Conservation (phyloP, 768 basidiomycete species). For the Leccinum uliginosum region DNA sequence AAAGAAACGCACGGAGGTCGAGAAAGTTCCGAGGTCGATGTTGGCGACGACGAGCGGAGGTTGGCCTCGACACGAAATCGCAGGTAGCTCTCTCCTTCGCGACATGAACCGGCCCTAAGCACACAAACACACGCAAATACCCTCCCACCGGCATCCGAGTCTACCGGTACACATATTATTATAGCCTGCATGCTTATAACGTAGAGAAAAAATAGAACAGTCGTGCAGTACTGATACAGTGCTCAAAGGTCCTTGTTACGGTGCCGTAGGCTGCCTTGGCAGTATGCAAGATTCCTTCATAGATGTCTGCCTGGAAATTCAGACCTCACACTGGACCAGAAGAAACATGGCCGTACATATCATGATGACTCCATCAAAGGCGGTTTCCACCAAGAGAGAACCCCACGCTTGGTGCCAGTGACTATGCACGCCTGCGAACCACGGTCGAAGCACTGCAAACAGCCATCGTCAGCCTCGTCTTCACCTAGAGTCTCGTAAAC, state of each 20-base stretch:
- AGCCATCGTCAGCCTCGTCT: slow-evolving; percentile 24
- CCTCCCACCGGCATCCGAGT: not conserved
- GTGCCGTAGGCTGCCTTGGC: slow-evolving; percentile 22
- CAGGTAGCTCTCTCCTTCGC: slow-evolving; percentile 17
- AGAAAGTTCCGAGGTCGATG: slow-evolving; percentile 21
- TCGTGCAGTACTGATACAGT: slow-evolving; percentile 32
- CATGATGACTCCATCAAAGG: slow-evolving; percentile 26
- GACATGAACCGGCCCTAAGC: slow-evolving; percentile 32
- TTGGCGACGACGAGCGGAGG: slow-evolving; percentile 28
- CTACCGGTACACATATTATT: slow-evolving; percentile 22
- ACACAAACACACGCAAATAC: slow-evolving; percentile 30
- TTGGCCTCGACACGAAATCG: slow-evolving; percentile 27
- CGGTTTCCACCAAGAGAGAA: slow-evolving; percentile 54
- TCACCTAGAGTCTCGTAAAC: slow-evolving; percentile 3
- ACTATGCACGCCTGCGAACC: slow-evolving; percentile 37
- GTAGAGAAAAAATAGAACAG: slow-evolving; percentile 13
- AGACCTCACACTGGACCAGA: slow-evolving; percentile 6
- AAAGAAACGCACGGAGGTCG: slow-evolving; percentile 17
- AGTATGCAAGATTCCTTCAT: slow-evolving; percentile 30
- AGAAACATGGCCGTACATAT: slow-evolving; percentile 21
- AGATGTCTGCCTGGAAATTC: slow-evolving; percentile 8
- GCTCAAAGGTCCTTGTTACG: slow-evolving; percentile 25
- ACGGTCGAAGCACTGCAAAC: slow-evolving; percentile 44
- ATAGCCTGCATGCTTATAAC: slow-evolving; percentile 20
- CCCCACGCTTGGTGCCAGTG: slow-evolving; percentile 53